Evolutionary conservation across 495 filamentous ascomycete species (phyloP), one percentile per base, ranked within the genome.

Genomic region (Tirmania nivea): DNA sequence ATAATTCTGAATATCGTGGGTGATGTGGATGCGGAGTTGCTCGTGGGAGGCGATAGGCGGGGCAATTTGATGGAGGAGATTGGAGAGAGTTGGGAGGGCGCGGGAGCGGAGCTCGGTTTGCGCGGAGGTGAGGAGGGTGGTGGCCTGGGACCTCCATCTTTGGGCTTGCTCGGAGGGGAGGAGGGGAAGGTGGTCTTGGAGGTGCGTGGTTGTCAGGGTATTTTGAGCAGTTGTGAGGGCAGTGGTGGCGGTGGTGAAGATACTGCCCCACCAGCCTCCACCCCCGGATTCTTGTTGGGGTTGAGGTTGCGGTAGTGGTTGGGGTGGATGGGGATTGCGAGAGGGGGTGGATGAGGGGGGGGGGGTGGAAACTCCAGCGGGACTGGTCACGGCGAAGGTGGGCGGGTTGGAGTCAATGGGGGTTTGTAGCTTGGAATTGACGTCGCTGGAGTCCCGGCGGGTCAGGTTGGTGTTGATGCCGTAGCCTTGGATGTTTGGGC

Each of bases 31-130:
- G 60, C 90, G 84, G 9, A 99, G 83, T 51, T 90, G 84, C 70
- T 99, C 90, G 68, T 96, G 92, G 7, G 89, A 90, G 20, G 86
- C 90, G 61, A 99, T 99, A 10, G 90, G 90, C 42, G 90, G 92
- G 2, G 90, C 92, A 53, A 99, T 79, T 48, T 84, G 92, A 65
- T 94, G 84, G 52, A 99, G 77, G 63, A 99, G 81, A 63, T 83
- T 83, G 61, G 87, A 88, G 65, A 99, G 94, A 56, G 90, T 95
- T 49, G 90, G 90, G 31, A 99, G 73, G 47, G 90, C 90, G 57
- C 84, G 82, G 57, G 81, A 83, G 56, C 82, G 78, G 60, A 99
- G 75, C 62, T 94, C 90, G 2, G 25, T 31, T 31, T 31, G 25
- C 25, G 25, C 25, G 48, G 11, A 12, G 48, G 48, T 50, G 48